phyloP scores from a whole-genome alignment of 1,284 basidiomycete species.

The Boletus holoroseus region DNA sequence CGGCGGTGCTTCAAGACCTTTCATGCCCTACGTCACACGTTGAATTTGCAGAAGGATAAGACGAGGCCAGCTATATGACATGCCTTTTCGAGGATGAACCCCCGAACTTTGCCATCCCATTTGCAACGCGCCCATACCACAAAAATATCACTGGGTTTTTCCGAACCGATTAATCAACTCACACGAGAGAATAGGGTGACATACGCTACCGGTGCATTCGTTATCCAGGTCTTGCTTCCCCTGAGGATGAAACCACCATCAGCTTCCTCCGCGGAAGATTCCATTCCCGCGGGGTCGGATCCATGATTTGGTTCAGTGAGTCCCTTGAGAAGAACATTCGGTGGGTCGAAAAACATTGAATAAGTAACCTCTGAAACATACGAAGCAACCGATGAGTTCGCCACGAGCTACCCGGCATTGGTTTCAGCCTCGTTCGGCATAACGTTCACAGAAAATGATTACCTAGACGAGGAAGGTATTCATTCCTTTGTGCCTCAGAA shows the following conservation, averaged over 20 bases:
- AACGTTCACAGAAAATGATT: slow-evolving; percentile 15
- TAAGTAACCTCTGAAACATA: slow-evolving; percentile 38
- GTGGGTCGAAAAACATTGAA: not conserved
- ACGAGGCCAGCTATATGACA: not conserved
- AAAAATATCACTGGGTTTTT: slow-evolving; percentile 63
- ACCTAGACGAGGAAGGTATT: slow-evolving; percentile 83
- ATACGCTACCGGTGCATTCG: slow-evolving; percentile 83
- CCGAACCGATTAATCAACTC: slow-evolving; percentile 2
- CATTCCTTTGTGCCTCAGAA: slow-evolving; percentile 84
- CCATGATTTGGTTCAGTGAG: slow-evolving; percentile 97
- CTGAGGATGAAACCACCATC: slow-evolving; percentile 84
- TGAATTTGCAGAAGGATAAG: not conserved
- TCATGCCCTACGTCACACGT: slow-evolving; percentile 53
- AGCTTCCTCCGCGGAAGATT: slow-evolving; percentile 82
- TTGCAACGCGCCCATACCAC: slow-evolving; percentile 94
- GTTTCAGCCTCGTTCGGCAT: slow-evolving; percentile 12
- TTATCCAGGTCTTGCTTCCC: slow-evolving; percentile 97
- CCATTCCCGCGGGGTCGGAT: slow-evolving; percentile 91
- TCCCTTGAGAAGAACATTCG: slow-evolving; percentile 47
- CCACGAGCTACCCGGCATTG: slow-evolving; percentile 59
- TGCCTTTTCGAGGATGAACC: slow-evolving; percentile 88
- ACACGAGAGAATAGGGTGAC: slow-evolving; percentile 29
- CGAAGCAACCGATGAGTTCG: slow-evolving; percentile 90
- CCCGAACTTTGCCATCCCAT: slow-evolving; percentile 89
- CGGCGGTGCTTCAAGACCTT: slow-evolving; percentile 80